Percentiles rank a stretch among this genome's conserved stretches.
phyloP scores from a whole-genome alignment of 129 eudicot genomes.

The Chrysanthemum makinoi region DNA sequence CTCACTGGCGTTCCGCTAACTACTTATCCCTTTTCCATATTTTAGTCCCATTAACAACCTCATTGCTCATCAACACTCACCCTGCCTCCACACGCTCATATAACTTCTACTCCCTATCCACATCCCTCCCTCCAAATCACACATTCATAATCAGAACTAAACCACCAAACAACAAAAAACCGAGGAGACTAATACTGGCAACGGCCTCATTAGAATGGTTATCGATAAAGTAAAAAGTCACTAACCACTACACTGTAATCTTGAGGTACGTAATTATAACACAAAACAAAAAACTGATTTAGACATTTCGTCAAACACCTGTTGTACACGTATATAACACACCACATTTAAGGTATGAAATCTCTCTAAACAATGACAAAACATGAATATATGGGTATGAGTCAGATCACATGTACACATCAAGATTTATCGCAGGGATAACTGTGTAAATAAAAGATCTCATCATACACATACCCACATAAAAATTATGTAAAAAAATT shows the following conservation, averaged over 20 bases:
- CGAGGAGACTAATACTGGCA: constrained; percentile 6
- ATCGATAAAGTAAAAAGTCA: too few species aligned
- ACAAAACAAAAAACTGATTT: too few species aligned
- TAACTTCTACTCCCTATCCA: constrained; percentile 28
- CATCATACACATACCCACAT: constrained; percentile 47
- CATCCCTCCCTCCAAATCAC: constrained; percentile 43
- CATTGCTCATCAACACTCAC: constrained; percentile 52
- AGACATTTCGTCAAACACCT: too few species aligned
- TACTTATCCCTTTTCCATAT: too few species aligned
- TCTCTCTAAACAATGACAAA: background rate
- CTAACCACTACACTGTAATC: too few species aligned
- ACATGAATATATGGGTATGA: constrained; percentile 1
- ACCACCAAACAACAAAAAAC: constrained; percentile 76
- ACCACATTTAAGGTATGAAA: background rate
- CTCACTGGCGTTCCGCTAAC: too few species aligned
- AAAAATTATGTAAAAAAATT: background rate
- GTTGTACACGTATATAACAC: too few species aligned
- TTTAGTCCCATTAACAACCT: constrained; percentile 36
- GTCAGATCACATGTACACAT: constrained; percentile 64
- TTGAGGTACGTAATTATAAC: too few species aligned
- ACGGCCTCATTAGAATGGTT: too few species aligned
- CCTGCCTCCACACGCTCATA: constrained; percentile 42
- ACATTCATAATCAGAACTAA: constrained; percentile 71
- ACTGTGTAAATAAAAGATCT: constrained; percentile 48
- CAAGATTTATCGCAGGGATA: constrained; percentile 78